Conservation (phyloP, 768 basidiomycete species). For the Chalciporus pseudorubinellus region DNA sequence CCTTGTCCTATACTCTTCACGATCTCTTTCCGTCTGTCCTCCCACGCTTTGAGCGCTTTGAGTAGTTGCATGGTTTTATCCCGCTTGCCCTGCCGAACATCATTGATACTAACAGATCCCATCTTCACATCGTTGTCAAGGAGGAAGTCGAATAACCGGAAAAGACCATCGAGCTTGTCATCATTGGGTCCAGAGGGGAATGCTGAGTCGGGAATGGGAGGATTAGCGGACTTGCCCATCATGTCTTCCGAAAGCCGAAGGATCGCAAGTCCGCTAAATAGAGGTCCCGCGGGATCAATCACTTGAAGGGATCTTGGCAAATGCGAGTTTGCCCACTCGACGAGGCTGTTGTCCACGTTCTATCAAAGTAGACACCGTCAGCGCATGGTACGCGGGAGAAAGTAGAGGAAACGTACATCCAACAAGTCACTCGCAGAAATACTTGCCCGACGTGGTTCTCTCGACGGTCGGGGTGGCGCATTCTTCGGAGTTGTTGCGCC, state of each 20-base stretch:
- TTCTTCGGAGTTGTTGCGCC: constrained; percentile 17
- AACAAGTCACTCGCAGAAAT: constrained; percentile 27
- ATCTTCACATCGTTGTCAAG: constrained; percentile 91
- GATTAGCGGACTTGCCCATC: constrained; percentile 60
- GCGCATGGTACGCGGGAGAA: constrained; percentile 1
- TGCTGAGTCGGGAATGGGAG: constrained; percentile 73
- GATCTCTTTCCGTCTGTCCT: constrained; percentile 66
- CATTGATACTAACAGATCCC: constrained; percentile 91
- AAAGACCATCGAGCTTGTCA: constrained; percentile 84
- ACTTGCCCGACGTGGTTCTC: constrained; percentile 54
- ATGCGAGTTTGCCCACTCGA: constrained; percentile 88
- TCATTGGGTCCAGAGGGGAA: constrained; percentile 69
- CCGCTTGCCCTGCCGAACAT: constrained; percentile 77
- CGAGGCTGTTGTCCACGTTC: constrained; percentile 49
- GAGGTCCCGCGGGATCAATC: constrained; percentile 38
- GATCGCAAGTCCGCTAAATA: constrained; percentile 71
- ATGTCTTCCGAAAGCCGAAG: constrained; percentile 84
- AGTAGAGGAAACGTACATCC: constrained; percentile 10
- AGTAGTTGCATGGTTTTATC: constrained; percentile 82
- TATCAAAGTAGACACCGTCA: background rate
- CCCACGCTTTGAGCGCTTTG: constrained; percentile 74
- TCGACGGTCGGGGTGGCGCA: constrained; percentile 64
- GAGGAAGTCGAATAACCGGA: constrained; percentile 87
- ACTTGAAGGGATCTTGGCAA: constrained; percentile 66
- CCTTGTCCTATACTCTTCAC: constrained; percentile 50